Conservation (phyloP, 345 rosid genomes). For the Isatis tinctoria region DNA sequence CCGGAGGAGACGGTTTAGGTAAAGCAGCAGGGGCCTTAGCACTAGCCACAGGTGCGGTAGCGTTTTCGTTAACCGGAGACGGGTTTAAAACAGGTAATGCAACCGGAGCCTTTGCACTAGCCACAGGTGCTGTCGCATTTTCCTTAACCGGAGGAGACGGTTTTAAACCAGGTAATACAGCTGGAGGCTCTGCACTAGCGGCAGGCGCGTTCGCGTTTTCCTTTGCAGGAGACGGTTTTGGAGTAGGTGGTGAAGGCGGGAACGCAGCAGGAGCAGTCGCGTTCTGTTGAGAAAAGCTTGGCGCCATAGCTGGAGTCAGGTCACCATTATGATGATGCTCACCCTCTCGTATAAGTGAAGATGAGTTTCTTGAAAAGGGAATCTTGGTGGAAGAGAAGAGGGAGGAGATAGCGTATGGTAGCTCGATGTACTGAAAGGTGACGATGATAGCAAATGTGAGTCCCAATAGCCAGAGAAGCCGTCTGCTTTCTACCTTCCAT, state of each 20-base stretch:
- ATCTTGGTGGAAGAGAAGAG: slow-evolving; percentile 47
- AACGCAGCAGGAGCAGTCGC: slow-evolving; percentile 34
- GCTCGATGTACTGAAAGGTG: slow-evolving; percentile 59
- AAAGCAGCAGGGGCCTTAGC: neutral
- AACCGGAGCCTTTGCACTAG: neutral
- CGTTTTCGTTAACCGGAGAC: neutral
- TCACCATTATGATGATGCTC: neutral
- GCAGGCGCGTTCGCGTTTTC: neutral
- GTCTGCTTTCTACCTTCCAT: slow-evolving; percentile 46
- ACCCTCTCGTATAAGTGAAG: slow-evolving; percentile 14
- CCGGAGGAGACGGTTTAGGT: neutral
- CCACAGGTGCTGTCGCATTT: neutral
- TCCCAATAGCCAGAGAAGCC: slow-evolving; percentile 56
- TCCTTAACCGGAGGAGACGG: neutral
- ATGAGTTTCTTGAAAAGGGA: slow-evolving; percentile 36
- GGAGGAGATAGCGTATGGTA: slow-evolving; percentile 47
- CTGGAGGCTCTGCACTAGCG: neutral
- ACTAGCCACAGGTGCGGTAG: neutral
- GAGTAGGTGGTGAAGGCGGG: too few species aligned
- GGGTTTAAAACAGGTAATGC: neutral
- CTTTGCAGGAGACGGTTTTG: neutral
- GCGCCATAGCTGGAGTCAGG: slow-evolving; percentile 23
- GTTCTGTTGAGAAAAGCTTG: slow-evolving; percentile 20
- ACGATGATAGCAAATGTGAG: slow-evolving; percentile 43
- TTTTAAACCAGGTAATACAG: neutral